These are phyloP conservation scores for Umbelopsis sp. DNA, from an alignment of 192 early-diverging fungal species.

Conservation along the genomic window DNA sequence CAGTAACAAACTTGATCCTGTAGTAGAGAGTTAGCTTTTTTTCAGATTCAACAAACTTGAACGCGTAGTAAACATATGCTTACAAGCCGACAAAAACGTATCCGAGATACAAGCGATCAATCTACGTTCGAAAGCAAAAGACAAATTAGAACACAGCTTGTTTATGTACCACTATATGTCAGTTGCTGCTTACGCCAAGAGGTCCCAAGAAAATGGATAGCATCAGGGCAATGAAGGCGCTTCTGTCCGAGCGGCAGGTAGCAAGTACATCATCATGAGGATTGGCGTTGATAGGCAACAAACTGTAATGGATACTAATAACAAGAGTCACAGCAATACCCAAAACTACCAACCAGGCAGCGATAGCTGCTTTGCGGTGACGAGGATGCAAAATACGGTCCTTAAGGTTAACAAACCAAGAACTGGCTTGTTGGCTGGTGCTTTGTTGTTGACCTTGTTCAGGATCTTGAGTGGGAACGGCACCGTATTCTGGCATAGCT, in stretches of 20 bases:
- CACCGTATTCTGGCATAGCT: constrained; percentile 34
- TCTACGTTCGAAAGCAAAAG: constrained; percentile 20
- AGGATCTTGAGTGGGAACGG: constrained; percentile 32
- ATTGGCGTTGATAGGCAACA: neutral
- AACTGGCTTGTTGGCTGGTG: neutral
- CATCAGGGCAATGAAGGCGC: constrained; percentile 50
- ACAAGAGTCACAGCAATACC: constrained; percentile 29
- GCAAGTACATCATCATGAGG: constrained; percentile 20
- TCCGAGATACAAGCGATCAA: constrained; percentile 60
- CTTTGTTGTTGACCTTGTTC: constrained; percentile 30
- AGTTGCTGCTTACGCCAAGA: constrained; percentile 34
- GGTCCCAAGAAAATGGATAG: constrained; percentile 57
- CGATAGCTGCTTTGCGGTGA: constrained; percentile 27
- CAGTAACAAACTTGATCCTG: constrained; percentile 19
- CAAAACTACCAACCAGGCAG: constrained; percentile 36
- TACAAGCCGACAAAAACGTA: constrained; percentile 43
- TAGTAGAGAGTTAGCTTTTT: neutral
- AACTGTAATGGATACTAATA: constrained; percentile 30
- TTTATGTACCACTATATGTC: neutral
- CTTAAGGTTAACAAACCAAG: constrained; percentile 29
- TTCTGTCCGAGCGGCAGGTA: constrained; percentile 50
- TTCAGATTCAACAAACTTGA: neutral
- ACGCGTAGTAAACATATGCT: neutral
- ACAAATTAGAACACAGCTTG: neutral
- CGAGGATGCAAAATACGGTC: constrained; percentile 27